These are phyloP conservation scores for Gillenia trifoliata DNA, from an alignment of 306 rosid genomes.

Conservation along the genomic window DNA sequence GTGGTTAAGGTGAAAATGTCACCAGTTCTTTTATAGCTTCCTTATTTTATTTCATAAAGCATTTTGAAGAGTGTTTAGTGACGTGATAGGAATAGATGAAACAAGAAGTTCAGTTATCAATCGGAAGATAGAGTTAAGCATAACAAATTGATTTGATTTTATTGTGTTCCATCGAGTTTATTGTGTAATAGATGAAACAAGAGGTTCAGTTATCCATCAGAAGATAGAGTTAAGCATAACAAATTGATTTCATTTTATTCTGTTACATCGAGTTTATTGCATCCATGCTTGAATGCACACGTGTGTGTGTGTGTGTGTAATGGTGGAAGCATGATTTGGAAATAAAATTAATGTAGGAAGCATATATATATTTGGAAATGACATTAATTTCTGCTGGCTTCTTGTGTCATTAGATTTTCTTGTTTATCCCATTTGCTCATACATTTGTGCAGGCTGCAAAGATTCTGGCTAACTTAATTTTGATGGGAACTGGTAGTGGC, in stretches of 20 bases:
- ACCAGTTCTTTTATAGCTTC: neutral
- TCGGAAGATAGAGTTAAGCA: neutral
- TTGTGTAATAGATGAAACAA: neutral
- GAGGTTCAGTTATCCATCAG: neutral
- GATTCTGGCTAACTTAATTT: conserved; percentile 72
- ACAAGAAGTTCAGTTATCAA: neutral
- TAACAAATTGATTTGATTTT: neutral
- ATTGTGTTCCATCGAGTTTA: neutral
- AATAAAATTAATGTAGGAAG: neutral
- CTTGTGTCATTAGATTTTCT: neutral
- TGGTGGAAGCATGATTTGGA: neutral
- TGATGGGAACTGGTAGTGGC: conserved; percentile 77
- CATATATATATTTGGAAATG: neutral
- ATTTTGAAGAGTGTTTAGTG: neutral
- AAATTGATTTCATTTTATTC: neutral
- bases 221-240: neutral
- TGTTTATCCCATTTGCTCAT: neutral
- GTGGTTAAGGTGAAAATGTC: neutral
- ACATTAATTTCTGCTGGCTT: neutral
- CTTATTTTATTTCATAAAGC: neutral
- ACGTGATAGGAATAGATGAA: neutral
- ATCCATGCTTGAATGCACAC: neutral
- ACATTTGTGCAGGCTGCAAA: conserved; percentile 64
- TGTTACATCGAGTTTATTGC: neutral
- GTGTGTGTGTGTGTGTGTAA: neutral